Evolutionary conservation across 257 asterid species (phyloP).

Genomic region (Eucommia ulmoides): DNA sequence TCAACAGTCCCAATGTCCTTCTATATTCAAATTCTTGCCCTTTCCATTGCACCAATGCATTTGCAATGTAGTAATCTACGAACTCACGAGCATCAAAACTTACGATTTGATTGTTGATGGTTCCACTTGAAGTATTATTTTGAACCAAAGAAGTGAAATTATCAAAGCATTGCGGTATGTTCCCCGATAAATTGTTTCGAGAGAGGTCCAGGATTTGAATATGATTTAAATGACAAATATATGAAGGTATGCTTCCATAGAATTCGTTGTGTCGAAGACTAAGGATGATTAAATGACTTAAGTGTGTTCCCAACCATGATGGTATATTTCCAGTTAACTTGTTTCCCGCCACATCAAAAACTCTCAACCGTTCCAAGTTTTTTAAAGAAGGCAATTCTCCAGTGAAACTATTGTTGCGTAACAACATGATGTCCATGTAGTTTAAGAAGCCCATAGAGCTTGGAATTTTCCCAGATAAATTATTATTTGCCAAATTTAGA

Average conservation of each 20-base stretch:
- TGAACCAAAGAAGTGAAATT: no score
- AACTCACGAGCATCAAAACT: no score
- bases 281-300: background rate
- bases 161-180: slow-evolving; percentile 11
- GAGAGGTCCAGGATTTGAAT: slow-evolving; percentile 19
- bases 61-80: background rate
- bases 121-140: no score
- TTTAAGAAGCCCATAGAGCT: slow-evolving; percentile 9
- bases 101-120: no score
- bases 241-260: slow-evolving; percentile 8
- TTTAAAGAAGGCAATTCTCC: slow-evolving; percentile 15
- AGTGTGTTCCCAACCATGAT: slow-evolving; percentile 9
- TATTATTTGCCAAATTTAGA: slow-evolving; percentile 9
- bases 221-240: slow-evolving; percentile 7
- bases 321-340: slow-evolving; percentile 12
- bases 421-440: slow-evolving; percentile 1
- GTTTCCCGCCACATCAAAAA: slow-evolving; percentile 23
- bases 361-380: slow-evolving; percentile 4
- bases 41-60: slow-evolving; percentile 2
- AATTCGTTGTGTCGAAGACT: slow-evolving; percentile 8
- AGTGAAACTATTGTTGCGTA: slow-evolving; percentile 7
- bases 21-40: slow-evolving; percentile 6
- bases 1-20: slow-evolving; percentile 6
- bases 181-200: slow-evolving; percentile 11
- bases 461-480: slow-evolving; percentile 9